Evolutionary conservation across 2,329 filamentous ascomycete species (phyloP).

Genomic region (Fusarium musae): DNA sequence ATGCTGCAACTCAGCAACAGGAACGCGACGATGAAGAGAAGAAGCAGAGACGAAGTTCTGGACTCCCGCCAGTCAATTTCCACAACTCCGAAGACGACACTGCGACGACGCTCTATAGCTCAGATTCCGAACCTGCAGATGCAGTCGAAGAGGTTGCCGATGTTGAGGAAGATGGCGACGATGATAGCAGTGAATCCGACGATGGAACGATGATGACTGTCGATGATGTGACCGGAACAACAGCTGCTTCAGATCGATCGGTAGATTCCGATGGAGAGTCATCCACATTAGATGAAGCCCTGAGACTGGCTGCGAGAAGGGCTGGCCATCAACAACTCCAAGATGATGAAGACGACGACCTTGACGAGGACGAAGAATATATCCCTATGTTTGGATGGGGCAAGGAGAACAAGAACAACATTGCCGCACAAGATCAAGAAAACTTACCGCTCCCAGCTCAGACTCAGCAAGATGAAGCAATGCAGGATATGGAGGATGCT

Average conservation of each 20-base stretch:
- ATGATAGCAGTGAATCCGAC: constrained; percentile 69
- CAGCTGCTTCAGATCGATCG: constrained; percentile 68
- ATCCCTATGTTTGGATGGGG: constrained; percentile 83
- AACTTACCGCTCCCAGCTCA: constrained; percentile 37
- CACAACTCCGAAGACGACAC: constrained; percentile 73
- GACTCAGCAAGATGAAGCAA: constrained; percentile 16
- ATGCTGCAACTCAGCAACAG: constrained; percentile 57
- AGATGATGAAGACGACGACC: constrained; percentile 60
- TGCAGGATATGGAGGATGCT: constrained; percentile 40
- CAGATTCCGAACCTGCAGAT: constrained; percentile 68
- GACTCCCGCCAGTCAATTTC: constrained; percentile 71
- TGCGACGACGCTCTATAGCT: constrained; percentile 81
- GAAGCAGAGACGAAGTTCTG: constrained; percentile 72
- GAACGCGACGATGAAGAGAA: constrained; percentile 70
- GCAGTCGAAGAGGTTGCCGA: constrained; percentile 66
- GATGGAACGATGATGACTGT: constrained; percentile 86
- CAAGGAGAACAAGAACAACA: constrained; percentile 60
- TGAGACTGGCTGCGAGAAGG: constrained; percentile 78
- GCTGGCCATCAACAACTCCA: constrained; percentile 79
- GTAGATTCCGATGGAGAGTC: constrained; percentile 74
- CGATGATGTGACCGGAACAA: constrained; percentile 79
- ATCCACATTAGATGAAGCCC: constrained; percentile 78
- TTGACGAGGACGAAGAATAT: constrained; percentile 73
- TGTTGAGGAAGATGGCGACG: constrained; percentile 60
- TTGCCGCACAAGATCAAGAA: constrained; percentile 56